phyloP scores from a whole-genome alignment of 2,329 filamentous ascomycete species.

The Paecilomyces sp. region DNA sequence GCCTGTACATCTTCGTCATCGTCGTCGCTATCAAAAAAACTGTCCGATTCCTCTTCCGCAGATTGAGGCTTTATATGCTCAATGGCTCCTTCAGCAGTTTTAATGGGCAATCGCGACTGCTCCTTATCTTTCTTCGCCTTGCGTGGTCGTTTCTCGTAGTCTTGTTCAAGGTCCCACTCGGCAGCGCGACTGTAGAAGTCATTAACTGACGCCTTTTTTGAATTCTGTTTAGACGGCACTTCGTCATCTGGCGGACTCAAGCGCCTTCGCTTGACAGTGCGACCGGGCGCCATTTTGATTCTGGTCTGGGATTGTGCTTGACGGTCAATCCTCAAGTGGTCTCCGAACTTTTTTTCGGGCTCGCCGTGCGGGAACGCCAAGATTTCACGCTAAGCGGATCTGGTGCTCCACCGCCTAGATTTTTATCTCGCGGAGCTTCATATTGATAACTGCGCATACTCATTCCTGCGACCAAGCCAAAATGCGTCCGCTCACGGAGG shows the following conservation, averaged over 20 bases:
- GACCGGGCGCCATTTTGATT: constrained; percentile 39
- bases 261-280: constrained; percentile 43
- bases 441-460: neutral
- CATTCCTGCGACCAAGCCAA: constrained; percentile 17
- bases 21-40: constrained; percentile 54
- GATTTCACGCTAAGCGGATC: constrained; percentile 14
- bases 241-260: constrained; percentile 41
- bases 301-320: neutral
- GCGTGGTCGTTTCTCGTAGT: constrained; percentile 74
- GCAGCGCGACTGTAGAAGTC: constrained; percentile 67
- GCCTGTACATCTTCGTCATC: constrained; percentile 50
- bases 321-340: neutral
- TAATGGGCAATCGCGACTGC: constrained; percentile 73
- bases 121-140: constrained; percentile 69
- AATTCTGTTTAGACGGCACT: constrained; percentile 18
- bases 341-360: neutral
- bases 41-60: constrained; percentile 51
- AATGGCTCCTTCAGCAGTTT: constrained; percentile 69
- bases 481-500: constrained; percentile 75
- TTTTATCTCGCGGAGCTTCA: constrained; percentile 17
- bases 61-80: constrained; percentile 48
- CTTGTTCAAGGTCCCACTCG: constrained; percentile 85
- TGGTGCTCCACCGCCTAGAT: constrained; percentile 14
- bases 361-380: constrained; percentile 16
- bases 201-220: constrained; percentile 22